These are phyloP conservation scores for Metschnikowia colocasiae DNA, from an alignment of 805 yeast genomes.

Conservation along the genomic window DNA sequence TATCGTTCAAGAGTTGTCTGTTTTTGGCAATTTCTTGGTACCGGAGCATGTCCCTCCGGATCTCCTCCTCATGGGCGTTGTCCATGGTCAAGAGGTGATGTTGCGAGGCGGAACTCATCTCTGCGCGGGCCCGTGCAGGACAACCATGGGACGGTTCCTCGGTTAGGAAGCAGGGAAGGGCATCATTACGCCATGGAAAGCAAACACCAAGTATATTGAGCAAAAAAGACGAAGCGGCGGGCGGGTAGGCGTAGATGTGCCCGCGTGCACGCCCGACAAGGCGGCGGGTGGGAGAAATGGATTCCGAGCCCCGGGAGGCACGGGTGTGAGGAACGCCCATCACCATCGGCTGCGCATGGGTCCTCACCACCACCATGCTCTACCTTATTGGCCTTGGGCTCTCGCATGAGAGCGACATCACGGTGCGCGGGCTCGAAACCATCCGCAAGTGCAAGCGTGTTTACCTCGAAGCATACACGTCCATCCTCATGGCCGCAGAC, in stretches of 20 bases:
- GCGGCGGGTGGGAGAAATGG: too few relatives aligned
- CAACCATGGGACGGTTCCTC: too few relatives aligned
- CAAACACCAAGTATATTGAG: too few relatives aligned
- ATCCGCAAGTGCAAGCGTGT: conserved; percentile 82
- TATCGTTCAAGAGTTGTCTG: conserved; percentile 6
- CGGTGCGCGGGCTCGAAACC: conserved; percentile 88
- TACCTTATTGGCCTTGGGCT: conserved; percentile 90
- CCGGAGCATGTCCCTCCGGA: conserved; percentile 19
- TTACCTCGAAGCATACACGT: conserved; percentile 93
- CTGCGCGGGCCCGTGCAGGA: neutral
- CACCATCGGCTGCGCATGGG: too few relatives aligned
- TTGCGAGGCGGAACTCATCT: neutral
- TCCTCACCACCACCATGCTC: conserved; percentile 48
- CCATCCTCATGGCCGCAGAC: conserved; percentile 91
- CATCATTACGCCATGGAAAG: too few relatives aligned
- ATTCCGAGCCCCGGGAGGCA: too few relatives aligned
- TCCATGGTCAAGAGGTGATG: neutral
- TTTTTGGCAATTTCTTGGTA: conserved; percentile 19
- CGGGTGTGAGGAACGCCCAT: neutral
- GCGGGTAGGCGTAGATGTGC: too few relatives aligned
- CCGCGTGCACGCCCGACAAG: too few relatives aligned
- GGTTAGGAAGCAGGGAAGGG: too few relatives aligned
- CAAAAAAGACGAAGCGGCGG: too few relatives aligned
- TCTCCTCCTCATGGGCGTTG: conserved; percentile 9
- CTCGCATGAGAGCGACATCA: conserved; percentile 83